phyloP scores from a whole-genome alignment of 192 early-diverging fungal species.

The Coemansia sp. region DNA sequence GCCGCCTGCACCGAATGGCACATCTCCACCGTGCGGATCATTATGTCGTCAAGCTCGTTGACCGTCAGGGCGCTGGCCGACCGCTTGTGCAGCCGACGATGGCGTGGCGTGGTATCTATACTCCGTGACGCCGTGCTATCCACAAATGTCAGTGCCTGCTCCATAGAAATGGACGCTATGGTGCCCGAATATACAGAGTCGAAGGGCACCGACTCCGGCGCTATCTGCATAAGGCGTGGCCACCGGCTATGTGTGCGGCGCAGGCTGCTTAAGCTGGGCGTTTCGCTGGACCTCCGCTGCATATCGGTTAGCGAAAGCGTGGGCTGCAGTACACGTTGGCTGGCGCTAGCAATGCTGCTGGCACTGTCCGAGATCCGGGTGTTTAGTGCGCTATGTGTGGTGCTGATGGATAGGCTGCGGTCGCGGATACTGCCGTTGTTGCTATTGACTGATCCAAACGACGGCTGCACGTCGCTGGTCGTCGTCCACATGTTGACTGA shows the following conservation, averaged over 20 bases:
- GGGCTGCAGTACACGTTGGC: constrained; percentile 10
- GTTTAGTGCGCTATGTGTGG: constrained; percentile 16
- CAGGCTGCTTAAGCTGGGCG: constrained; percentile 4
- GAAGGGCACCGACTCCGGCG: constrained; percentile 26
- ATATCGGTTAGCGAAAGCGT: background rate
- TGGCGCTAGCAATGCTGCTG: constrained; percentile 6
- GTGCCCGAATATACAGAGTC: constrained; percentile 30
- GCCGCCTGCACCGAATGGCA: constrained; percentile 51
- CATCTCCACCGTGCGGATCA: constrained; percentile 46
- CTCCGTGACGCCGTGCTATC: constrained; percentile 18
- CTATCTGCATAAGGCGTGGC: constrained; percentile 24
- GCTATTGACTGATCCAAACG: background rate
- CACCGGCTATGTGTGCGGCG: background rate
- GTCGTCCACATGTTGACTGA: constrained; percentile 13
- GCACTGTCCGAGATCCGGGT: constrained; percentile 24
- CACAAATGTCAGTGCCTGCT: constrained; percentile 37
- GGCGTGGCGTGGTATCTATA: background rate
- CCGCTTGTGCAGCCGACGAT: constrained; percentile 38
- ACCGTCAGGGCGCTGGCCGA: constrained; percentile 34
- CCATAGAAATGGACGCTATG: constrained; percentile 36
- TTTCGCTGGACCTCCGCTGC: constrained; percentile 16
- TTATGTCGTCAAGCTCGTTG: constrained; percentile 48
- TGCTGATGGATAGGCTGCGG: constrained; percentile 23
- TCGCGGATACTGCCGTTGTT: constrained; percentile 4
- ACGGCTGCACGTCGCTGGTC: background rate